phyloP scores from a whole-genome alignment of 768 basidiomycete genomes.

The Lactarius hengduanensis region DNA sequence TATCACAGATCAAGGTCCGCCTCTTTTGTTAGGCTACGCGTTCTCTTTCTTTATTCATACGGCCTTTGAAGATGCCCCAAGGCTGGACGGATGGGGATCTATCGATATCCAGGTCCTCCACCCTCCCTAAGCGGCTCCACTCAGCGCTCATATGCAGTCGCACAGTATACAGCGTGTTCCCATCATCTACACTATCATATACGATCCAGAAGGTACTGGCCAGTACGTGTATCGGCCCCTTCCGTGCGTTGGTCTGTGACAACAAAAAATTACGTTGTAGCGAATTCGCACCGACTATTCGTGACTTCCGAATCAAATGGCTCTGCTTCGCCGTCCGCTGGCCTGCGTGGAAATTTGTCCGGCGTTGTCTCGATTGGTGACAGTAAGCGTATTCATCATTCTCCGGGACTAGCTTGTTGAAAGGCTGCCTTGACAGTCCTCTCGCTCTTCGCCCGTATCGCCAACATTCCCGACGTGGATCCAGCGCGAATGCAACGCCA shows the following conservation, averaged over 20 bases:
- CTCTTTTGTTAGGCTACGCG: background rate
- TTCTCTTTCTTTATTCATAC: background rate
- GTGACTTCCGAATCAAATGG: constrained; percentile 60
- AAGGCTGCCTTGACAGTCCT: constrained; percentile 48
- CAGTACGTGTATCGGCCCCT: constrained; percentile 50
- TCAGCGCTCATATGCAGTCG: constrained; percentile 4
- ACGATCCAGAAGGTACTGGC: constrained; percentile 80
- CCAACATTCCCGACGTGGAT: constrained; percentile 71
- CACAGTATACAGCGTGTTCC: constrained; percentile 72
- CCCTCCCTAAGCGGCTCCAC: background rate
- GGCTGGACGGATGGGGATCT: constrained; percentile 76
- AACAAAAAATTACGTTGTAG: constrained; percentile 41
- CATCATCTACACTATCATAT: constrained; percentile 61
- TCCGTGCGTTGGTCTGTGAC: background rate
- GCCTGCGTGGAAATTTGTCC: constrained; percentile 51
- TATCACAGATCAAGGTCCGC: constrained; percentile 67
- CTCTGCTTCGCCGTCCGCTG: constrained; percentile 49
- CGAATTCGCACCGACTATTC: constrained; percentile 78
- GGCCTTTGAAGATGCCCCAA: constrained; percentile 40
- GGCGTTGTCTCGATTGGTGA: constrained; percentile 85
- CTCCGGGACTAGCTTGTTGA: constrained; percentile 2
- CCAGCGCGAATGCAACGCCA: constrained; percentile 77
- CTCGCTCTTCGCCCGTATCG: constrained; percentile 73
- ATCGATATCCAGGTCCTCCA: constrained; percentile 67
- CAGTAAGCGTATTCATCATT: constrained; percentile 45